Evolutionary conservation across 2,329 filamentous ascomycete genomes (phyloP).

Genomic region (Cadophora sp.): DNA sequence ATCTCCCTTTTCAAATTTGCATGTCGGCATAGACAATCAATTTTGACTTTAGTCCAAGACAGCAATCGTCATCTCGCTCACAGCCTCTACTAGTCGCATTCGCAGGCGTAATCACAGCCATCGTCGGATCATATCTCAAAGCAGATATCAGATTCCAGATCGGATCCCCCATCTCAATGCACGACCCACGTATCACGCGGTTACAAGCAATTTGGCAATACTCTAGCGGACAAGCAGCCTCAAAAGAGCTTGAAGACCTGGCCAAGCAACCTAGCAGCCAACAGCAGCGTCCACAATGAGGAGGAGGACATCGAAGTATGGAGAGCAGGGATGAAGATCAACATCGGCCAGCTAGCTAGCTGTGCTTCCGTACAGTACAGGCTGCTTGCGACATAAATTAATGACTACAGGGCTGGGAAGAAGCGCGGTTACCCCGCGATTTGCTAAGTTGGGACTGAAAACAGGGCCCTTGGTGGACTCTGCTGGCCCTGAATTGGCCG

Average conservation of each 20-base stretch:
- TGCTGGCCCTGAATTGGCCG: conserved; percentile 5
- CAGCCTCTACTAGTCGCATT: not conserved
- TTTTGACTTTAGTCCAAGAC: not conserved
- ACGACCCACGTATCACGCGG: conserved; percentile 6
- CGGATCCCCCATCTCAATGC: conserved; percentile 10
- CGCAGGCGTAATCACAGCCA: not conserved
- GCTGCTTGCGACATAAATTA: conserved; percentile 12
- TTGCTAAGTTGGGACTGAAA: conserved; percentile 13
- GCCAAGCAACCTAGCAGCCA: not conserved
- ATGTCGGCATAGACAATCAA: conserved; percentile 1
- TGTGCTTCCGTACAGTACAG: not conserved
- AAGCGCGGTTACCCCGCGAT: conserved; percentile 29
- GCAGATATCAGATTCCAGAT: conserved; percentile 14
- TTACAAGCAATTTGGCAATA: conserved; percentile 17
- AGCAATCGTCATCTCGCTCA: conserved; percentile 2
- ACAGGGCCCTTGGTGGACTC: not conserved
- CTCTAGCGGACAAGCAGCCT: conserved; percentile 8
- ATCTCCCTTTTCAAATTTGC: not conserved
- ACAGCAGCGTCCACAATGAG: not conserved
- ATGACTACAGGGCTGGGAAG: conserved; percentile 18
- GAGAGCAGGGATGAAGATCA: conserved; percentile 5
- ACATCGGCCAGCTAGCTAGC: not conserved
- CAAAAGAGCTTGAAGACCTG: not conserved
- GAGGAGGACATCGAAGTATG: not conserved
- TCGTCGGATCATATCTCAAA: conserved; percentile 2